Conservation (phyloP, 1,284 basidiomycete genomes). For the Ganoderma leucocontextum region DNA sequence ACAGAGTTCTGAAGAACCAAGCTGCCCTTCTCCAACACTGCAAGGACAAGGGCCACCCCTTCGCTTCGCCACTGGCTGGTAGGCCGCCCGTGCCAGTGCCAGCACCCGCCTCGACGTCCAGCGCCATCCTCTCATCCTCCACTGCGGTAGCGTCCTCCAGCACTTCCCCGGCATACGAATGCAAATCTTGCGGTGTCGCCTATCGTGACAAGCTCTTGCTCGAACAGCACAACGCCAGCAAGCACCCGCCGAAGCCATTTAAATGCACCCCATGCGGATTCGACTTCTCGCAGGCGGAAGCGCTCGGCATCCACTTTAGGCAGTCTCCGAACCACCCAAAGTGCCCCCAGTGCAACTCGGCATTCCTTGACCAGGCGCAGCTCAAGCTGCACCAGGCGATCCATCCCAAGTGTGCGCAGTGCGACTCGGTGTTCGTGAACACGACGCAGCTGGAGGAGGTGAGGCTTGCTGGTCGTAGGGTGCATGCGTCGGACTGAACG, state of each 20-base stretch:
- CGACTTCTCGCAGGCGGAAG: conserved; percentile 28
- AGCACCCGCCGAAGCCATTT: conserved; percentile 22
- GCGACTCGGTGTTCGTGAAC: conserved; percentile 17
- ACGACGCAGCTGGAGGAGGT: conserved; percentile 27
- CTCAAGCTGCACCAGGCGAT: conserved; percentile 21
- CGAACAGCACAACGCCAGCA: conserved; percentile 15
- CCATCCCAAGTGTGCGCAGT: conserved; percentile 28
- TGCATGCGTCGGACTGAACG: neutral
- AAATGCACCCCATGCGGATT: conserved; percentile 27
- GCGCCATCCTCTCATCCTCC: neutral
- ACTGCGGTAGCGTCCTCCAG: neutral
- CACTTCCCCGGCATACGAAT: conserved; percentile 15
- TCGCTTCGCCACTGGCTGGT: conserved; percentile 2
- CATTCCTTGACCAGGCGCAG: conserved; percentile 26
- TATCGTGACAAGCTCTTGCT: conserved; percentile 16
- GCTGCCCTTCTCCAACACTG: conserved; percentile 25
- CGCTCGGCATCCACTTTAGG: conserved; percentile 24
- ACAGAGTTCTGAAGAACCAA: conserved; percentile 21
- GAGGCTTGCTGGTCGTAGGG: neutral
- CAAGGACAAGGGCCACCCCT: conserved; percentile 26
- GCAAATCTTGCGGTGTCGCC: conserved; percentile 20
- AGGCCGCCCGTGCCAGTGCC: neutral
- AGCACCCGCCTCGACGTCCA: conserved; percentile 5
- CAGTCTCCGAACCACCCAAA: conserved; percentile 25
- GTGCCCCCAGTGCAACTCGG: conserved; percentile 23